Base-by-base conservation (phyloP, 441 rosid genomes). In the Melianthus villosus region DNA sequence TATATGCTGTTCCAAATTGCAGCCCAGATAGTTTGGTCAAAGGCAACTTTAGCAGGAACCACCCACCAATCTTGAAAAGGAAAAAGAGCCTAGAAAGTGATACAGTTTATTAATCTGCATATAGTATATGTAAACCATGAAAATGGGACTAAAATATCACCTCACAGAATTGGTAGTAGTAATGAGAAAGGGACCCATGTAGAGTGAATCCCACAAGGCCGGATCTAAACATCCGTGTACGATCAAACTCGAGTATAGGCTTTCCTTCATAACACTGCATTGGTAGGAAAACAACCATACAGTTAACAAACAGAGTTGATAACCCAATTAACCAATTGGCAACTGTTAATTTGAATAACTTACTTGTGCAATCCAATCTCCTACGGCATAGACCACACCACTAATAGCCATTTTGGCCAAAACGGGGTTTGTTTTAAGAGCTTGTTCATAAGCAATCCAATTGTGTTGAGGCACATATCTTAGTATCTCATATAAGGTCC, bases 321-420 rank as follows among this genome's bases (percentile, higher is more conserved):
- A n/a, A n/a, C n/a, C n/a, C n/a, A n/a, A n/a, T n/a, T n/a, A n/a
- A n/a, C n/a, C n/a, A n/a, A n/a, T n/a, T n/a, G n/a, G n/a, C n/a
- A n/a, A n/a, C n/a, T n/a, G n/a, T n/a, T n/a, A n/a, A n/a, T n/a
- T n/a, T n/a, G n/a, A n/a, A n/a, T 1, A 1, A 35, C 49, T 64
- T 65, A 79, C 97, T 56, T 87, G 97, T 7, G 97, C 97, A 72
- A 87, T 80, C 93, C 94, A 82, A 60, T 86, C 97, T 40, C 97
- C 97, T 22, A 78, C 44, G 27, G 76, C 61, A 50, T 87, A 87
- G 4, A 87, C 94, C 25, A 80, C 54, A 40, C 97, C 94, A 47
- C 94, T 87, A 26, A 87, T 87, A 4, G 80, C 91, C 97, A 87
- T 82, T 72, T 87, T 87, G n/a, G 97, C 87, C 51, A 83, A 59